Conservation (phyloP, 2,329 filamentous ascomycete genomes). For the Bimuria novae-zelandiae region DNA sequence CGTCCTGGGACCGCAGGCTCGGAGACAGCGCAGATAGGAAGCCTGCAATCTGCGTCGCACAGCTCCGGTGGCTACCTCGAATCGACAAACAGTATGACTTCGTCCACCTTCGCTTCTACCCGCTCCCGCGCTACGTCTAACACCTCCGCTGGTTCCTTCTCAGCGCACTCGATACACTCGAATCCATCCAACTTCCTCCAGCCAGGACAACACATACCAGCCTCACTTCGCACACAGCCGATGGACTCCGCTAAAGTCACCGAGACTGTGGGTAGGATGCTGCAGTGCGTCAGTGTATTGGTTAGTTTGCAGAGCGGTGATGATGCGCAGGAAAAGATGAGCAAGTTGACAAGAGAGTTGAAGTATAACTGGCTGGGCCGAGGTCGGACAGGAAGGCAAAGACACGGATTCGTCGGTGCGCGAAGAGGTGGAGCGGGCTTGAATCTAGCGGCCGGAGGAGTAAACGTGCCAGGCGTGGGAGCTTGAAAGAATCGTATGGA, state of each 20-base stretch:
- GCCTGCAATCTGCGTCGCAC: constrained; percentile 71
- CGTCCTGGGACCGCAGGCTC: constrained; percentile 41
- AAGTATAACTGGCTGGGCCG: constrained; percentile 97
- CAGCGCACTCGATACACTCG: constrained; percentile 42
- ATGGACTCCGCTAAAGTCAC: constrained; percentile 74
- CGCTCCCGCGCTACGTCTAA: constrained; percentile 86
- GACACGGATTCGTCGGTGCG: constrained; percentile 84
- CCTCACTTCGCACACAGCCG: constrained; percentile 33
- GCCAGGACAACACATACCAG: constrained; percentile 23
- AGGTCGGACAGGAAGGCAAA: constrained; percentile 84
- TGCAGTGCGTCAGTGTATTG: constrained; percentile 93
- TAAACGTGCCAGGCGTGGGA: constrained; percentile 3
- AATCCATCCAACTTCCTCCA: constrained; percentile 33
- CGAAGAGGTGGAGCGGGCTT: constrained; percentile 42
- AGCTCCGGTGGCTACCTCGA: constrained; percentile 79
- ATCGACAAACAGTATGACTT: constrained; percentile 61
- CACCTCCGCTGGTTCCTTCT: constrained; percentile 62
- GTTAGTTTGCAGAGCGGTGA: constrained; percentile 76
- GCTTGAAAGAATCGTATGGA: too few relatives aligned
- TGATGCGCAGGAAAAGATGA: constrained; percentile 75
- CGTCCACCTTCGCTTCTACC: constrained; percentile 50
- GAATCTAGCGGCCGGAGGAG: constrained; percentile 8
- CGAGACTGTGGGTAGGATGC: constrained; percentile 91
- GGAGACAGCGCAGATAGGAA: constrained; percentile 57
- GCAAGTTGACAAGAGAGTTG: constrained; percentile 80